Evolutionary conservation across 768 basidiomycete genomes (phyloP).

Genomic region (Tubosaeta brunneosetosa): DNA sequence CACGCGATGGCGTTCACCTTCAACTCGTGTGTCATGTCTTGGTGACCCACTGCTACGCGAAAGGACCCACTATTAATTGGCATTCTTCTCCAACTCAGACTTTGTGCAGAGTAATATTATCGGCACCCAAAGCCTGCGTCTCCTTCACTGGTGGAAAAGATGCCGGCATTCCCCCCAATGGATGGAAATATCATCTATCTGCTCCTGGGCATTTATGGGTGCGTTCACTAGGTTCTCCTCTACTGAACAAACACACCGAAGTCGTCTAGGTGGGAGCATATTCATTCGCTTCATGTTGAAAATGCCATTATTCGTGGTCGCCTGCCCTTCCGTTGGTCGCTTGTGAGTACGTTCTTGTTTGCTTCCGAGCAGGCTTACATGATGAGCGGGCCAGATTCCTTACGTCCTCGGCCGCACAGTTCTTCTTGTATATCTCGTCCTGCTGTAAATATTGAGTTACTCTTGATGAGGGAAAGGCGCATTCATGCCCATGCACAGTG

Average conservation of each 20-base stretch:
- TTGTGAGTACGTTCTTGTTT: neutral
- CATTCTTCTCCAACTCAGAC: too few relatives aligned
- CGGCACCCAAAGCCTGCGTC: too few relatives aligned
- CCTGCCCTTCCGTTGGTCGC: neutral
- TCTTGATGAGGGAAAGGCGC: neutral
- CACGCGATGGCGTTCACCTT: too few relatives aligned
- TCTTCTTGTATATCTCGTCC: neutral
- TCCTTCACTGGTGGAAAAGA: neutral
- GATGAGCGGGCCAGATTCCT: neutral
- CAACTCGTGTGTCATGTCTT: too few relatives aligned
- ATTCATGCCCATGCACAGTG: constrained; percentile 4
- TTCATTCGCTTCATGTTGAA: constrained; percentile 16
- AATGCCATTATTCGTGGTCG: neutral
- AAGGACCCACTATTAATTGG: too few relatives aligned
- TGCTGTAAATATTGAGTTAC: constrained; percentile 6
- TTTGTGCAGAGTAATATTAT: too few relatives aligned
- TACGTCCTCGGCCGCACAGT: neutral
- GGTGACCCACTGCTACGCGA: too few relatives aligned
- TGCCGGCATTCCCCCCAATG: neutral
- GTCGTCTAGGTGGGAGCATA: constrained; percentile 20
- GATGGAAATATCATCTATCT: constrained; percentile 5
- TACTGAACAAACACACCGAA: too few relatives aligned
- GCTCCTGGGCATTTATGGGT: constrained; percentile 21
- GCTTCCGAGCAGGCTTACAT: neutral
- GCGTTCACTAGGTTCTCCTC: neutral